Evolutionary conservation across 768 basidiomycete genomes (phyloP).

Genomic region (Lactifluus piperatus): DNA sequence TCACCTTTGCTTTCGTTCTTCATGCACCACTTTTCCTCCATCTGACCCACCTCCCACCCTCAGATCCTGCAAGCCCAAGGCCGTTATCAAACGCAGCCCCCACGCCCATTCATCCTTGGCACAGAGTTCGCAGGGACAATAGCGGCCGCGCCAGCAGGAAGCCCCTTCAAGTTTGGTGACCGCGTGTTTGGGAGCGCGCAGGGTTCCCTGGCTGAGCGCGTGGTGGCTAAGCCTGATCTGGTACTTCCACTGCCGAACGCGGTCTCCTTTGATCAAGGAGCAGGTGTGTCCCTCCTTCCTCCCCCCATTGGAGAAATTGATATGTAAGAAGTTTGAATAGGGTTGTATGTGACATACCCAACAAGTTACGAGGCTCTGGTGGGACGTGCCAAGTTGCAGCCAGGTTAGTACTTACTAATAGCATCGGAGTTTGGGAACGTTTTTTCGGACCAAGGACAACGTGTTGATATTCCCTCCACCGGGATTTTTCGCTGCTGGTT

Average conservation of each 20-base stretch:
- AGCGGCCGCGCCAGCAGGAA: slow-evolving; percentile 74
- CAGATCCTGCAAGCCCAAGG: slow-evolving; percentile 52
- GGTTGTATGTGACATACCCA: slow-evolving; percentile 78
- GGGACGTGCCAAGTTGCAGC: slow-evolving; percentile 69
- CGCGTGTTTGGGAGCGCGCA: slow-evolving; percentile 77
- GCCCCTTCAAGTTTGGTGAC: slow-evolving; percentile 73
- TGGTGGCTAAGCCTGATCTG: slow-evolving; percentile 42
- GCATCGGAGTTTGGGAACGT: too few relatives aligned
- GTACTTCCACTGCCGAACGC: slow-evolving; percentile 63
- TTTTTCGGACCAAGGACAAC: too few relatives aligned
- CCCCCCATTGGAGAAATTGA: too few relatives aligned
- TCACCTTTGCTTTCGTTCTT: background rate
- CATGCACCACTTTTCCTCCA: too few relatives aligned
- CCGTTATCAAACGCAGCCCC: slow-evolving; percentile 78
- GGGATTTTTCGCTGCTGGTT: background rate
- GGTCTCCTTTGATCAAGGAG: slow-evolving; percentile 78
- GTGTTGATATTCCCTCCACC: too few relatives aligned
- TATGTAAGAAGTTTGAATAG: slow-evolving; percentile 29
- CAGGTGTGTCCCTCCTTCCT: slow-evolving; percentile 39
- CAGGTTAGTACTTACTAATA: slow-evolving; percentile 37
- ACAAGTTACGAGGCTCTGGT: slow-evolving; percentile 90
- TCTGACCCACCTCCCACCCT: background rate
- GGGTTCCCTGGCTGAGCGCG: slow-evolving; percentile 74
- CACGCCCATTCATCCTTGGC: slow-evolving; percentile 79
- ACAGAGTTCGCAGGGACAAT: slow-evolving; percentile 80